A percentile compares a stretch with the other conserved stretches of the same genome.
phyloP scores from a whole-genome alignment of 352 stramenopile genomes.

The Bremia lactucae region DNA sequence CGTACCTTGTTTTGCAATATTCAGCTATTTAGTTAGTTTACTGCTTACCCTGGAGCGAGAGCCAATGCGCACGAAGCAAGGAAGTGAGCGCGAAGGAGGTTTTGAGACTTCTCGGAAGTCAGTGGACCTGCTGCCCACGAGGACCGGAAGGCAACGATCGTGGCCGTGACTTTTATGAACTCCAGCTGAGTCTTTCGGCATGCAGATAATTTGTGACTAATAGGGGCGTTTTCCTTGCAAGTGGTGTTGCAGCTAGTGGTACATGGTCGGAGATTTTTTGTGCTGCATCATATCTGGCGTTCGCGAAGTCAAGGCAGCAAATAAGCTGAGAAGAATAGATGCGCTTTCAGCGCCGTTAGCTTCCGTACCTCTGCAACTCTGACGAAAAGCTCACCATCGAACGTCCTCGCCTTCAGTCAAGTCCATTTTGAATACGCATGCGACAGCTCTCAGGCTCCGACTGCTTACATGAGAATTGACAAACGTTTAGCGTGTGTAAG shows the following conservation, averaged over 20 bases:
- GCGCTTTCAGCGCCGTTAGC: conserved; percentile 26
- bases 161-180: conserved; percentile 32
- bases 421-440: conserved; percentile 9
- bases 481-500: conserved; percentile 12
- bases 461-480: conserved; percentile 16
- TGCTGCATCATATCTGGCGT: conserved; percentile 74
- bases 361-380: conserved; percentile 17
- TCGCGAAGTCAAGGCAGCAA: conserved; percentile 70
- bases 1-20: no score
- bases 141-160: conserved; percentile 15
- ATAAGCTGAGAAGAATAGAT: conserved; percentile 59
- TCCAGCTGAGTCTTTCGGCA: background rate
- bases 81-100: no score
- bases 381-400: conserved; percentile 18
- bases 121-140: conserved; percentile 10
- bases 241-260: conserved; percentile 67
- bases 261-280: conserved; percentile 72
- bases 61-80: no score
- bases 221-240: conserved; percentile 61
- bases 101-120: no score
- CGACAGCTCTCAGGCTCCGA: conserved; percentile 15
- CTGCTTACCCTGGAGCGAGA: no score
- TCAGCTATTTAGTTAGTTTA: no score
- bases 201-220: conserved; percentile 67
- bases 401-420: conserved; percentile 15